Evolutionary conservation across 2,329 filamentous ascomycete species (phyloP).

Genomic region (Arthrobotrys pseudoclavata): DNA sequence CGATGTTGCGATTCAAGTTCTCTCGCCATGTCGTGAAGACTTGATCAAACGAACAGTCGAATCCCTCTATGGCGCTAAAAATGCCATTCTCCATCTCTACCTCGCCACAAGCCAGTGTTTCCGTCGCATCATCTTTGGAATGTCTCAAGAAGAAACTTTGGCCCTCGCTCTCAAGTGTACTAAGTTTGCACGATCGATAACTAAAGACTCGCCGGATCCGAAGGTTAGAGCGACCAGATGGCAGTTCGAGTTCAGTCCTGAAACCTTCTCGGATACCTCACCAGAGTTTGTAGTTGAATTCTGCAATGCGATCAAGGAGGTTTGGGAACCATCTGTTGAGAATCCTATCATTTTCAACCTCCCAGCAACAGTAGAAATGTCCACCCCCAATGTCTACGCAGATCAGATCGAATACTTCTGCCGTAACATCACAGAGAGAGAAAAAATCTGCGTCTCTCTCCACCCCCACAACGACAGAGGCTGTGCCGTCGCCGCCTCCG

Average conservation of each 20-base stretch:
- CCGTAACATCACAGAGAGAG: constrained; percentile 82
- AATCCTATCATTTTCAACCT: constrained; percentile 96
- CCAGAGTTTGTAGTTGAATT: constrained; percentile 85
- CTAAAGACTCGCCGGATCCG: constrained; percentile 78
- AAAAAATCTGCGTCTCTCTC: constrained; percentile 88
- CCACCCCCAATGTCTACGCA: constrained; percentile 94
- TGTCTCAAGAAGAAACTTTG: constrained; percentile 83
- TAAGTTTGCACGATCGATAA: constrained; percentile 87
- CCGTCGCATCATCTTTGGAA: constrained; percentile 88
- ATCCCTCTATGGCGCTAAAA: constrained; percentile 88
- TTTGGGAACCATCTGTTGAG: constrained; percentile 85
- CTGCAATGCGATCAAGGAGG: constrained; percentile 92
- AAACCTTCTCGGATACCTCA: constrained; percentile 90
- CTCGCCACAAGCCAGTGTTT: constrained; percentile 97
- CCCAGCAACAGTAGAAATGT: constrained; percentile 93
- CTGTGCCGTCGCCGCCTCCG: constrained; percentile 88
- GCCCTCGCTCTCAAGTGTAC: constrained; percentile 87
- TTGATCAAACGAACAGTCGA: constrained; percentile 91
- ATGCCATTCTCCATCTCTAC: constrained; percentile 94
- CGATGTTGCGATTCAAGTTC: constrained; percentile 91
- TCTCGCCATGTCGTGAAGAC: constrained; percentile 91
- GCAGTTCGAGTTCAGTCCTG: constrained; percentile 86
- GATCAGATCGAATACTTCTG: constrained; percentile 98
- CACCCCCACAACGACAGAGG: constrained; percentile 97
- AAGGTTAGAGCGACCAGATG: constrained; percentile 73